Percentiles rank a stretch among this genome's conserved stretches.
Conservation (phyloP, 2,329 filamentous ascomycete species). For the Colletotrichum lupini region DNA sequence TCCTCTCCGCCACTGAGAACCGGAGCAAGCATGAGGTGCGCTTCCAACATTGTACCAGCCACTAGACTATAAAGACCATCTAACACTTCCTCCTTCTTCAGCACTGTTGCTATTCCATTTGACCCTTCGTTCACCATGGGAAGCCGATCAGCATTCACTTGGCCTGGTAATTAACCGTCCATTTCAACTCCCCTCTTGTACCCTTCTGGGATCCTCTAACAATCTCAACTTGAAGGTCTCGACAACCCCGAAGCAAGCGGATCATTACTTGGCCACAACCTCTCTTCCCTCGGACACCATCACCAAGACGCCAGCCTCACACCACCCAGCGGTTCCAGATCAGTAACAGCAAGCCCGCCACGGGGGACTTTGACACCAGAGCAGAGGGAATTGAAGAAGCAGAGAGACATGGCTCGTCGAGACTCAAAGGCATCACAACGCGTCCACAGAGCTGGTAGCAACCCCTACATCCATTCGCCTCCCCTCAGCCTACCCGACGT, state of each 20-base stretch:
- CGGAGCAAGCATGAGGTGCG: constrained; percentile 51
- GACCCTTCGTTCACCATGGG: constrained; percentile 64
- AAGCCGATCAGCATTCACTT: constrained; percentile 60
- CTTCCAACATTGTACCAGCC: constrained; percentile 33
- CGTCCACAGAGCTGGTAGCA: constrained; percentile 62
- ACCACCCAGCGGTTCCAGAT: constrained; percentile 61
- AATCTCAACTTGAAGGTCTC: constrained; percentile 40
- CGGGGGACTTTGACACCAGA: constrained; percentile 65
- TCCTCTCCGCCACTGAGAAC: constrained; percentile 36
- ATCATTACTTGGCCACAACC: constrained; percentile 55
- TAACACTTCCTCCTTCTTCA: constrained; percentile 38
- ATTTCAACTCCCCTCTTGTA: background rate
- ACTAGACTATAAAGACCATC: constrained; percentile 33
- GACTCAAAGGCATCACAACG: constrained; percentile 66
- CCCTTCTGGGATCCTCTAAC: background rate
- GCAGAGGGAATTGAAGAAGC: constrained; percentile 71
- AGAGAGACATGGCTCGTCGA: constrained; percentile 68
- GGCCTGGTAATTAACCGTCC: constrained; percentile 55
- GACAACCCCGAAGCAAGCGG: constrained; percentile 40
- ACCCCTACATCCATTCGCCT: constrained; percentile 52
- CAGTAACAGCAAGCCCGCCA: constrained; percentile 68
- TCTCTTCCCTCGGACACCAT: constrained; percentile 56
- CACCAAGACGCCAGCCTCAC: constrained; percentile 63
- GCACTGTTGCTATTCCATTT: constrained; percentile 63
- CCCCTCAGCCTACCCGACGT: constrained; percentile 56